Base-by-base conservation (phyloP, 305 asterid species). In the Rubia balearica region DNA sequence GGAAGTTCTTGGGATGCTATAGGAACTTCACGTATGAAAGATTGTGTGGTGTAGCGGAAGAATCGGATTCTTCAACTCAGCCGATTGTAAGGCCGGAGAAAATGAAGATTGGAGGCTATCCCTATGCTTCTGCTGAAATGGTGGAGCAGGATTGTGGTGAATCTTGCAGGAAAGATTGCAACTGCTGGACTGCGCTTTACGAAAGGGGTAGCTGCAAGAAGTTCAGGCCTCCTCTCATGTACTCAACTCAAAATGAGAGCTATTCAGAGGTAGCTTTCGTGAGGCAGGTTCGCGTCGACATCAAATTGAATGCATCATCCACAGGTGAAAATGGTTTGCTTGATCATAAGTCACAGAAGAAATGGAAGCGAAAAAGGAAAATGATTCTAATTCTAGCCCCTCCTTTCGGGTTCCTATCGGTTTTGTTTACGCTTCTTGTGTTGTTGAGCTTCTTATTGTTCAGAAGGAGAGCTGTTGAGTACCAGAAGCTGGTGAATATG, bases 181-280 rank as follows among this genome's bases (percentile, higher is more conserved):
- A 69, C 43, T 78, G 82, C 61, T 78, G 76, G 76, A 76, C 76
- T 61, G 76, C 74, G 45, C 71, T 38, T n/a, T 61, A 74, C 36
- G 40, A 33, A 9, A 14, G 38, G 24, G 79, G 71, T 10, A 9
- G 30, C 30, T 78, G 79, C 68, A 43, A 8, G 0, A 78, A 70
- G 24, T 74, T 30, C 71, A 78, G 70, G 70, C 69, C 75, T 67
- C 82, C 82, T 21, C 33, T 78, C 46, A 1, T 66, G 7, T 75
- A 66, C 68, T 69, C 73, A 40, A 68, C 72, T 19, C 27, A 19
- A 19, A n/a, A 67, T 59, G 5, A 27, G 61, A 78, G 10, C 33
- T 14, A 71, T 22, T 62, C 69, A 12, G 65, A 21, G 17, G 55
- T 19, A 48, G 72, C 68, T 43, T 70, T 74, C 41, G 55, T 78